phyloP scores from a whole-genome alignment of 2,329 filamentous ascomycete species.

The Claviceps sp. region DNA sequence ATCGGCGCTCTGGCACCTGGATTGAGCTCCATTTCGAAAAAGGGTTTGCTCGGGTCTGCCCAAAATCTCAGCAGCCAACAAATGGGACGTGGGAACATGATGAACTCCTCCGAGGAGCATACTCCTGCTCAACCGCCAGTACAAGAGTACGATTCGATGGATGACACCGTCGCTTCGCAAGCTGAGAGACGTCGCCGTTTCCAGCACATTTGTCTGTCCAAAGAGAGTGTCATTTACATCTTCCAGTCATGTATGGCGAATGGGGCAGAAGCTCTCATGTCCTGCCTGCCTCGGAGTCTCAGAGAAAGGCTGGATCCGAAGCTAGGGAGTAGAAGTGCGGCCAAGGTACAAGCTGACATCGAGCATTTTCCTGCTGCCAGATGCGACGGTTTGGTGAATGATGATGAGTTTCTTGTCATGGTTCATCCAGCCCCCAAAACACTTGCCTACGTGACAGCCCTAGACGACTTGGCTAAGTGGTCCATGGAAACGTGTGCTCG shows the following conservation, averaged over 20 bases:
- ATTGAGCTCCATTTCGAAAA: not conserved
- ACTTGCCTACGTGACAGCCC: not conserved
- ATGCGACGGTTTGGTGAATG: conserved; percentile 4
- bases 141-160: not conserved
- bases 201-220: not conserved
- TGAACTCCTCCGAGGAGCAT: conserved; percentile 3
- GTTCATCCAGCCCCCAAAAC: conserved; percentile 2
- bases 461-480: conserved; percentile 1
- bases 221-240: not conserved
- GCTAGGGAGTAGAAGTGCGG: not conserved
- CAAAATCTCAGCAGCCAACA: not conserved
- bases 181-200: not conserved
- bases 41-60: not conserved
- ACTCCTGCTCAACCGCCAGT: not conserved
- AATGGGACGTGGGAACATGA: conserved; percentile 1
- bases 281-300: not conserved
- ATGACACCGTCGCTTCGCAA: not conserved
- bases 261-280: not conserved
- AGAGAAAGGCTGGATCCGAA: not conserved
- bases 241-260: not conserved
- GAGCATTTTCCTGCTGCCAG: not conserved
- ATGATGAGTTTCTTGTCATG: conserved; percentile 2
- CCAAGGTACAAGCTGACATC: not conserved
- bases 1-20: not conserved
- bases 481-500: not conserved